Evolutionary conservation across 805 yeast species (phyloP), one percentile per base, ranked within the genome.

Genomic region (Yarrowia bubula): DNA sequence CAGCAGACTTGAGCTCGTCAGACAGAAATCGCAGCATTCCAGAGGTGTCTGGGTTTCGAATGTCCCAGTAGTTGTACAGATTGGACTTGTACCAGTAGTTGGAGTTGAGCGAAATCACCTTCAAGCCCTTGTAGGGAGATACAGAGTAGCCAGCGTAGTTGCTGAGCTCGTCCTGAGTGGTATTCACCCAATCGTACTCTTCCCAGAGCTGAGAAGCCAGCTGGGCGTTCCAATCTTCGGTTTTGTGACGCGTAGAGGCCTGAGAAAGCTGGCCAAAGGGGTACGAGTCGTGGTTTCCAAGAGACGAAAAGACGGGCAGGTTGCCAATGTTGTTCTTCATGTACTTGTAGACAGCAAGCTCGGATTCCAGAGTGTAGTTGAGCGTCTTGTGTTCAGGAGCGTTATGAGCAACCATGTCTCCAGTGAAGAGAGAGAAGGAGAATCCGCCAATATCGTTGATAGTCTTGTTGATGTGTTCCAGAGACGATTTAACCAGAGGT

Each of bases 271-370:
- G 90, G 39, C 87, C 88, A 70, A 86, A 84, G 22, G 92, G 92
- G 78, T 82, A 87, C 31, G 86, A 83, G 71, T 87, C 92, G 74
- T 88, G 91, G 73, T 86, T 86, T 32, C 92, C 92, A 70, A 87
- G 75, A 18, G 83, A 84, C 8, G 90, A 81, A 70, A 76, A 86
- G 4, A 87, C 82, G 4, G 90, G 87, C 39, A 84, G 73, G 63
- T 82, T 77, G 33, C 79, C 76, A 67, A 87, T 78, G 64, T 75
- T 75, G 65, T 68, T 70, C 70, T 86, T 87, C 79, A 87, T 78
- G 67, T 85, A 81, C 68, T 81, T 75, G 74, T 84, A 79, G 1
- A 82, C 74, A 28, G 74, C 72, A 60, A 78, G 79, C 72, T 87
- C 89, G 15, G 87, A 85, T 37, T 76, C 73, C 65, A 82, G 74